phyloP scores from a whole-genome alignment of 2,329 filamentous ascomycete genomes.

The Xylaria sp. region DNA sequence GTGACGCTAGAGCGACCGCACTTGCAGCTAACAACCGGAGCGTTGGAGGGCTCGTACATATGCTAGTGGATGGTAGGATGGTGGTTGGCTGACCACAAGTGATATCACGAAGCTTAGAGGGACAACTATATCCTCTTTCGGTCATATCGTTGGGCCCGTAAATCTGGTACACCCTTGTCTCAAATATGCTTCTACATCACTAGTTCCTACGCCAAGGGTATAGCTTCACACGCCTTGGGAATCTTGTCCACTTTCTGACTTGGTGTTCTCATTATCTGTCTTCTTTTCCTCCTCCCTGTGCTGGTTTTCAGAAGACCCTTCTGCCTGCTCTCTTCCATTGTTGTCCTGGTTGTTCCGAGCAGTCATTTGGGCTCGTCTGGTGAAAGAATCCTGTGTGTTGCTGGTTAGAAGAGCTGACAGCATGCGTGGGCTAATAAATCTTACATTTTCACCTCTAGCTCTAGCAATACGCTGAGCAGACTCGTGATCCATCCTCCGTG shows the following conservation, averaged over 20 bases:
- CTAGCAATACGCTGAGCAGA: slow-evolving; percentile 56
- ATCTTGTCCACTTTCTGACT: not conserved
- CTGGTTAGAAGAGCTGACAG: slow-evolving; percentile 2
- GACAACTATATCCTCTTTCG: not conserved
- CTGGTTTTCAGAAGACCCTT: slow-evolving; percentile 7
- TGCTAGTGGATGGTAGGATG: not conserved
- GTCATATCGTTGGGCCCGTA: slow-evolving; percentile 8
- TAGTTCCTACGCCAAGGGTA: slow-evolving; percentile 19
- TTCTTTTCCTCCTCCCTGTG: slow-evolving; percentile 2
- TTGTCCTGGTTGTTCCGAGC: slow-evolving; percentile 35
- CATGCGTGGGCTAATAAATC: not conserved
- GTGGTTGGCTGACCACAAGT: not conserved
- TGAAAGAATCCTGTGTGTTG: slow-evolving; percentile 42
- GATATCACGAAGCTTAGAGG: not conserved
- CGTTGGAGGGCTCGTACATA: not conserved
- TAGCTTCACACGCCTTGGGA: slow-evolving; percentile 9
- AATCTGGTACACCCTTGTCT: slow-evolving; percentile 18
- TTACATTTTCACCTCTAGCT: slow-evolving; percentile 49
- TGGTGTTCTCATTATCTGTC: slow-evolving; percentile 3
- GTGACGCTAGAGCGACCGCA: not conserved
- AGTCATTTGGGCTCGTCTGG: slow-evolving; percentile 42
- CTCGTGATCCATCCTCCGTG: slow-evolving; percentile 56
- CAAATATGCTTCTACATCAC: slow-evolving; percentile 14
- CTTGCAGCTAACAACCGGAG: slow-evolving; percentile 25
- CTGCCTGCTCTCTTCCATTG: not conserved